A percentile compares a stretch with the other conserved stretches of the same genome.
Evolutionary conservation across 192 early-diverging fungal species (phyloP).

Genomic region (Linnemannia elongata): DNA sequence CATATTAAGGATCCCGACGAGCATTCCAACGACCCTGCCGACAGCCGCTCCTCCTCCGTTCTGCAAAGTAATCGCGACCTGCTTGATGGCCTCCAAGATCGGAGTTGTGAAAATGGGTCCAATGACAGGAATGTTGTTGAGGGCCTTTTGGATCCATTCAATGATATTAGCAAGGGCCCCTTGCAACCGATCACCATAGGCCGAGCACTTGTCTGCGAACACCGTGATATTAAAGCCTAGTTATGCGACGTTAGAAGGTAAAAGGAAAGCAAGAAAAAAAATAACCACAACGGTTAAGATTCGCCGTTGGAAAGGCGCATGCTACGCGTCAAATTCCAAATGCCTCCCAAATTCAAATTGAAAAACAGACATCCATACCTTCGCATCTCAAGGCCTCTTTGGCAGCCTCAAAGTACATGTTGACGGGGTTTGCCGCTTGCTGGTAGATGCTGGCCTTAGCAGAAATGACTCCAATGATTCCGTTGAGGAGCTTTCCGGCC

Average conservation of each 20-base stretch:
- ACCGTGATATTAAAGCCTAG: constrained; percentile 24
- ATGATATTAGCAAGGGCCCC: background rate
- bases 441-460: background rate
- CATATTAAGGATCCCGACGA: background rate
- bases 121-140: background rate
- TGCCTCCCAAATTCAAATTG: background rate
- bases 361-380: background rate
- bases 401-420: background rate
- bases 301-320: background rate
- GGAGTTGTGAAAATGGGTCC: constrained; percentile 9
- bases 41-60: background rate
- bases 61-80: background rate
- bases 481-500: background rate
- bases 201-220: constrained; percentile 11
- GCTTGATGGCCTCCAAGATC: background rate
- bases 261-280: background rate
- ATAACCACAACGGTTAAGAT: background rate
- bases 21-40: background rate
- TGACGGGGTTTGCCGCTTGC: background rate
- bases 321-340: no score
- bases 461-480: background rate
- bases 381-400: background rate
- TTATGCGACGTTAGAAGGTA: background rate
- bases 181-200: background rate
- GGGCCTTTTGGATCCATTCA: background rate